Evolutionary conservation across 768 basidiomycete genomes (phyloP), one percentile per base, ranked within the genome.

Genomic region (Boletus sp.): DNA sequence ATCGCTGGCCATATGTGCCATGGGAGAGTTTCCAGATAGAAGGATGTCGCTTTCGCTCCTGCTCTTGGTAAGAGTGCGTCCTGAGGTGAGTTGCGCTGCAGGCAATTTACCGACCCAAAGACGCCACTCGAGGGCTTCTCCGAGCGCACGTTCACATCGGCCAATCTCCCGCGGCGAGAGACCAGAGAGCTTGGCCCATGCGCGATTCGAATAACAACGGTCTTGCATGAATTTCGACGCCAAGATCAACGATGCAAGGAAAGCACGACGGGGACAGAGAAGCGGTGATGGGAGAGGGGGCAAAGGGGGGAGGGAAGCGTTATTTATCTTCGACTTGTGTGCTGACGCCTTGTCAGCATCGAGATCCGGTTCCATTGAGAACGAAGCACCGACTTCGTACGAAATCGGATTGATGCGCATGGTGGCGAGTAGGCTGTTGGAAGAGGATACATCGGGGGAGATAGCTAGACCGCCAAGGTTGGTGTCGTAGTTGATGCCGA

Each of bases 161-260:
- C 90, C 85, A 48, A 98, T 89, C 75, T 98, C 94, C 39, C 84
- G 75, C 5, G 91, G 84, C 0, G 87, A 83, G 3, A 98, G 79
- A 17, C 93, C 93, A n/a, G 89, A 90, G 7, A 98, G 80, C 64
- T 94, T 93, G 1, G 90, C 89, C 95, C 95, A 97, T 17, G 94
- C 93, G 27, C 85, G 83, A 68, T 97, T 96, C 14, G 91, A 93
- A 63, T 95, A 97, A 40, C 90, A 92, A 47, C 90, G 86, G 64
- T 98, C 94, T 74, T 95, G 93, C 57, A 89, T 84, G 67, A 95
- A 95, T 63, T 98, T 98, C 15, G 89, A 88, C 0, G 94, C 95
- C 48, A 93, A 78, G 52, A 98, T 92, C 39, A 98, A 75, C 0
- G 90, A 84, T 0, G 92, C 92, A 9, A 97, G 77, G 71, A 98